Evolutionary conservation across 305 asterid species (phyloP).

Genomic region (Andrographis paniculata): DNA sequence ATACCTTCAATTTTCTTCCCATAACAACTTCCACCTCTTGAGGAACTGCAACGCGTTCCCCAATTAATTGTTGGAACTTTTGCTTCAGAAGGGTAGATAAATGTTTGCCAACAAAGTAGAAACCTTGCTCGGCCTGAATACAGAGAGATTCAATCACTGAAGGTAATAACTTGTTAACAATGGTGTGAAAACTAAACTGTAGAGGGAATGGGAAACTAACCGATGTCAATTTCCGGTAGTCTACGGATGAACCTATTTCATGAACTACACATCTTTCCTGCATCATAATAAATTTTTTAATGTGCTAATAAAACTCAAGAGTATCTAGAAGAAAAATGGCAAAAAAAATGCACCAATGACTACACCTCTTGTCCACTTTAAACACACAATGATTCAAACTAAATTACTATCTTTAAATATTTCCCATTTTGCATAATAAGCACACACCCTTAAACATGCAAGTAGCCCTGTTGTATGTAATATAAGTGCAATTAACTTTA

Average conservation of each 20-base stretch:
- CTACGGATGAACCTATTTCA: conserved; percentile 86
- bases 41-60: conserved; percentile 49
- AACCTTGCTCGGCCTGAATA: conserved; percentile 57
- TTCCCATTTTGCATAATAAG: too few relatives aligned
- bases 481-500: too few relatives aligned
- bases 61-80: conserved; percentile 65
- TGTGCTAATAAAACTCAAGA: too few relatives aligned
- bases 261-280: conserved; percentile 90
- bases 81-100: conserved; percentile 56
- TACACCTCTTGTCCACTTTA: too few relatives aligned
- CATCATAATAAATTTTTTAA: conserved; percentile 8
- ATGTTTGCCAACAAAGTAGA: conserved; percentile 64
- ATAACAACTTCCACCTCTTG: conserved; percentile 92
- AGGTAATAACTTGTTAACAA: neutral
- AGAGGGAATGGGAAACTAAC: conserved; percentile 26
- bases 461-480: too few relatives aligned
- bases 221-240: conserved; percentile 87
- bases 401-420: too few relatives aligned
- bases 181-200: neutral
- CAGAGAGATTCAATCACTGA: conserved; percentile 18
- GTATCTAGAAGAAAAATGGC: too few relatives aligned
- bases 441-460: too few relatives aligned
- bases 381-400: too few relatives aligned
- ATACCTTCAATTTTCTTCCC: conserved; percentile 86
- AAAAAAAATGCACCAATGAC: too few relatives aligned